Conservation (phyloP, 169 alveolate genomes). For the Plasmodium inui region DNA sequence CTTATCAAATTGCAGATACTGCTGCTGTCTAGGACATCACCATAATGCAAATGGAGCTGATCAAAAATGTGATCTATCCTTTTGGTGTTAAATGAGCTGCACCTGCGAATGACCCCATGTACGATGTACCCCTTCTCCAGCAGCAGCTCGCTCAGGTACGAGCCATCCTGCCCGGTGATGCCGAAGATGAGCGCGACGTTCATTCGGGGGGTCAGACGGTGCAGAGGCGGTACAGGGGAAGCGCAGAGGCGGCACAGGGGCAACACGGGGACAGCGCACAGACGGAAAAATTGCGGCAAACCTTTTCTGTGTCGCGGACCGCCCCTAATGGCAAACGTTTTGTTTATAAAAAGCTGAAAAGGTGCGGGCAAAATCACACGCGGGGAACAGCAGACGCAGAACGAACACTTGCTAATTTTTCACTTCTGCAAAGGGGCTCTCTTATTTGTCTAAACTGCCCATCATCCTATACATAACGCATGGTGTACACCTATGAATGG, state of each 20-base stretch:
- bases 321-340: background rate
- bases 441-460: background rate
- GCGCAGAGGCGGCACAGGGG: background rate
- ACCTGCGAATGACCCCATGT: conserved; percentile 87
- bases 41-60: conserved; percentile 84
- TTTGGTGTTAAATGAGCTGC: conserved; percentile 83
- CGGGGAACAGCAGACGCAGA: background rate
- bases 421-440: background rate
- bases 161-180: conserved; percentile 91
- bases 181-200: conserved; percentile 86
- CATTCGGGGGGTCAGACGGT: background rate
- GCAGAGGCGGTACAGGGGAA: background rate
- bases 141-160: conserved; percentile 87
- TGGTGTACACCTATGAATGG: background rate
- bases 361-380: background rate
- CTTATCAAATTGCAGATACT: conserved; percentile 75
- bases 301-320: background rate
- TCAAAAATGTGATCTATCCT: conserved; percentile 83
- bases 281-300: background rate
- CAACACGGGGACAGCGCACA: too few relatives aligned
- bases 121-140: conserved; percentile 86
- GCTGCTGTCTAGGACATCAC: conserved; percentile 86
- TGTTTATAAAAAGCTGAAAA: background rate
- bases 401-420: background rate
- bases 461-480: background rate